Evolutionary conservation across 2,329 filamentous ascomycete species (phyloP).

Genomic region (Cadophora sp.): DNA sequence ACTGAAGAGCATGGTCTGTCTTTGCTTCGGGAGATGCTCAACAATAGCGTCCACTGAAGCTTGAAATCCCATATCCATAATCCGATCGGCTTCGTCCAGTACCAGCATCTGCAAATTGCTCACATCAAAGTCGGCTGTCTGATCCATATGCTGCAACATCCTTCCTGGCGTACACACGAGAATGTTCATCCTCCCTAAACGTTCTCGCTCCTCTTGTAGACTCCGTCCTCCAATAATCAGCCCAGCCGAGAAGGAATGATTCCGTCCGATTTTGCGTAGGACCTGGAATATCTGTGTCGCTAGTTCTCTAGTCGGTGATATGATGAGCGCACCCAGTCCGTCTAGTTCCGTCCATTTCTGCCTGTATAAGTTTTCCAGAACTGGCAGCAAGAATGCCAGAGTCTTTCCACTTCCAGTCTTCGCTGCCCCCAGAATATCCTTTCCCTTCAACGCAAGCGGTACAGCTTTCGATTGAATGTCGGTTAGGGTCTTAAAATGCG

Average conservation of each 20-base stretch:
- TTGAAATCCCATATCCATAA: constrained; percentile 98
- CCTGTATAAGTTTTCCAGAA: constrained; percentile 91
- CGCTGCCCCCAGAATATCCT: constrained; percentile 90
- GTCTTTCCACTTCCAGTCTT: constrained; percentile 98
- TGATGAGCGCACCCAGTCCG: constrained; percentile 88
- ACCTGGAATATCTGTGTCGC: constrained; percentile 98
- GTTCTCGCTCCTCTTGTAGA: constrained; percentile 83
- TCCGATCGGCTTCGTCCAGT: constrained; percentile 93
- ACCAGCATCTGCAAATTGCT: constrained; percentile 93
- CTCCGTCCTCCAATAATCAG: constrained; percentile 94
- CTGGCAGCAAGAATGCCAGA: constrained; percentile 87
- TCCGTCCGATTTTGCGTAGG: constrained; percentile 84
- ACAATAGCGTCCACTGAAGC: constrained; percentile 88
- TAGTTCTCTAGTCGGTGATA: constrained; percentile 92
- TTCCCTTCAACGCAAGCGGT: constrained; percentile 82
- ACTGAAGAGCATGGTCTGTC: constrained; percentile 94
- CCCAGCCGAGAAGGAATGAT: constrained; percentile 91
- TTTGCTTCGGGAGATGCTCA: constrained; percentile 82
- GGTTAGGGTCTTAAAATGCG: constrained; percentile 89
- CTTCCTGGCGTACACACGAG: constrained; percentile 93
- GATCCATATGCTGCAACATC: constrained; percentile 94
- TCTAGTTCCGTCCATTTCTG: constrained; percentile 89
- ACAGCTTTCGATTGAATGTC: constrained; percentile 93
- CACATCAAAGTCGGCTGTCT: constrained; percentile 88
- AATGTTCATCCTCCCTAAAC: constrained; percentile 93